Evolutionary conservation across 257 asterid species (phyloP).

Genomic region (Striga asiatica): DNA sequence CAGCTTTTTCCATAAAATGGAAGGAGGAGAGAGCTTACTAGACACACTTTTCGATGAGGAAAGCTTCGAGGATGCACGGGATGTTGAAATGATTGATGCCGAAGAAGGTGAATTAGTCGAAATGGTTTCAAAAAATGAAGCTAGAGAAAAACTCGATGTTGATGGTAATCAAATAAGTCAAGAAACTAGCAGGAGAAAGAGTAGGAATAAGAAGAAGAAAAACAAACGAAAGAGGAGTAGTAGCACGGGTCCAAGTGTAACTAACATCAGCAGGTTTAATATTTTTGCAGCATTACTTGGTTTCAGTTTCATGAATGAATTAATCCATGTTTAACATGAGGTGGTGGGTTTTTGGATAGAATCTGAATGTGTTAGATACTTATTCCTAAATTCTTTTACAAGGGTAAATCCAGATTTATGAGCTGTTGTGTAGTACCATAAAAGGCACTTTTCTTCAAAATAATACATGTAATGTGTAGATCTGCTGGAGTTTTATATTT

Average conservation of each 20-base stretch:
- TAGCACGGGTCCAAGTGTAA: conserved; percentile 32
- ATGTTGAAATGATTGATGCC: conserved; percentile 74
- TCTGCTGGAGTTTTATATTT: not conserved
- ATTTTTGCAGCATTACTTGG: not conserved
- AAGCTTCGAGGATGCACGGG: conserved; percentile 35
- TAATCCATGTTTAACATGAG: not conserved
- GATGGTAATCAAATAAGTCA: conserved; percentile 24
- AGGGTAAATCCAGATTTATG: not conserved
- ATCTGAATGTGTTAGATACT: not conserved
- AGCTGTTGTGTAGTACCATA: too few species aligned
- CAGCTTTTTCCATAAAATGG: conserved; percentile 35
- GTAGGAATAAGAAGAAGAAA: conserved; percentile 42
- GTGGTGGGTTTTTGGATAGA: not conserved
- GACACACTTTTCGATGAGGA: conserved; percentile 50
- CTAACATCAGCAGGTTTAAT: conserved; percentile 50
- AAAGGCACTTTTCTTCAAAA: not conserved
- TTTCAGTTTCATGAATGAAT: not conserved
- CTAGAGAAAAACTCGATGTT: conserved; percentile 29
- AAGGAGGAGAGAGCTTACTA: conserved; percentile 42
- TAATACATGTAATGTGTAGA: not conserved
- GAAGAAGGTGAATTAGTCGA: conserved; percentile 75
- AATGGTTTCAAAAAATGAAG: conserved; percentile 27
- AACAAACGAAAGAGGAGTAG: conserved; percentile 47
- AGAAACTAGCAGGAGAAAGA: conserved; percentile 20
- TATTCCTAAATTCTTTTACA: not conserved